Percentiles rank a stretch among this genome's conserved stretches.
Evolutionary conservation across 768 basidiomycete species (phyloP).

Genomic region (Psilocybe subaeruginosa): DNA sequence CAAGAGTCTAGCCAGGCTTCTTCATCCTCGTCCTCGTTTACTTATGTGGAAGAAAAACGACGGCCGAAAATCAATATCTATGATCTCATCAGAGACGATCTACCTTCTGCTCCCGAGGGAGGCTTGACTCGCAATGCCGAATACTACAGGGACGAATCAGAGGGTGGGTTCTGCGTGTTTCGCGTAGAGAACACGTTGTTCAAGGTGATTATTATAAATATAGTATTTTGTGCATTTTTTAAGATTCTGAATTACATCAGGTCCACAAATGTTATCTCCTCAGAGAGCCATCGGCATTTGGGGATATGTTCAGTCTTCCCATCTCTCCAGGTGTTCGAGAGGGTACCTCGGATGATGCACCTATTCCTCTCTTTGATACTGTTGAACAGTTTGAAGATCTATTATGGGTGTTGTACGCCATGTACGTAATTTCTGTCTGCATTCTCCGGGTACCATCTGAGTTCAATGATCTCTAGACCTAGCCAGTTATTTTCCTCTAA

Average conservation of each 20-base stretch:
- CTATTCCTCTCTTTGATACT: slow-evolving; percentile 44
- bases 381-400: slow-evolving; percentile 50
- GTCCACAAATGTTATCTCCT: slow-evolving; percentile 47
- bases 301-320: slow-evolving; percentile 43
- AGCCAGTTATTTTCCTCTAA: slow-evolving; percentile 35
- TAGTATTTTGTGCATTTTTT: not conserved
- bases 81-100: slow-evolving; percentile 23
- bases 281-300: slow-evolving; percentile 45
- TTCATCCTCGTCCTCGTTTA: not conserved
- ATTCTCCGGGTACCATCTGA: not conserved
- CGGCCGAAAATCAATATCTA: slow-evolving; percentile 20
- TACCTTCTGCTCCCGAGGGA: slow-evolving; percentile 17
- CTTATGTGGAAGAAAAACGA: slow-evolving; percentile 10
- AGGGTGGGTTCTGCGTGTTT: slow-evolving; percentile 61
- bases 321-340: slow-evolving; percentile 25
- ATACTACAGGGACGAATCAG: slow-evolving; percentile 35
- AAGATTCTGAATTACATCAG: slow-evolving; percentile 25
- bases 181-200: slow-evolving; percentile 64
- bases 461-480: slow-evolving; percentile 29
- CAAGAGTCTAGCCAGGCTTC: not conserved
- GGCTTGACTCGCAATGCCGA: slow-evolving; percentile 31
- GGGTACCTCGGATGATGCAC: slow-evolving; percentile 30
- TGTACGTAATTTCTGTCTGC: slow-evolving; percentile 35
- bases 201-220: slow-evolving; percentile 41
- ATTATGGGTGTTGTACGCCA: slow-evolving; percentile 51